Evolutionary conservation across 2,329 filamentous ascomycete species (phyloP), one percentile per base, ranked within the genome.

Genomic region (Aspergillus viridinutans): DNA sequence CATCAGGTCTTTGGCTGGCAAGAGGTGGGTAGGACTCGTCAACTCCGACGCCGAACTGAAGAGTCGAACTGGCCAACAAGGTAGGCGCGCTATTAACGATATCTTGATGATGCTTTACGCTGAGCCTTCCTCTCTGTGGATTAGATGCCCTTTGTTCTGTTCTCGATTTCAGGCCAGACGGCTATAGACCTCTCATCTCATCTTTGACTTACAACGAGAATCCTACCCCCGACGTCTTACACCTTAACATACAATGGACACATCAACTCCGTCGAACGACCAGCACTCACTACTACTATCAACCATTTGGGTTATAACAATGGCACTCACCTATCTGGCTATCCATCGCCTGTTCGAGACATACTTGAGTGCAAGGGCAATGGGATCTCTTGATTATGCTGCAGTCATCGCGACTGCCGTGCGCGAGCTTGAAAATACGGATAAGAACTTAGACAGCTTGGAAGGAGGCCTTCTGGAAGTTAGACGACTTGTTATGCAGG

Each of bases 391-490:
- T n/a, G 12, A 35, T 2, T 2, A 17, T 35, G 14, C 14, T 35
- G 17, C 12, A 17, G 12, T 17, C 4, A 17, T 7, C 4, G 29
- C 12, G 12, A 32, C 3, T 14, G 1, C 14, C 29, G 1, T 2
- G 29, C 4, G 12, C 12, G 29, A 14, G 4, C 1, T 32, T 32
- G 29, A 14, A 14, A 14, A 14, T 2, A 5, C 1, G 4, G 32
- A 35, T 0, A 3, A 7, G 32, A 2, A 3, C 1, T 17, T 35
- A 17, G 32, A 17, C 5, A 2, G 3, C 12, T 0, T 1, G 5
- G 14, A 35, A 35, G 3, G 12, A 35, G 6, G 0, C 4, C 2
- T 7, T 7, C 14, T 35, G 14, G 14, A 35, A 6, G 1, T 35
- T 4, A 5, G 32, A 17, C 32, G 2, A 3, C 5, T 17, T 35